These are phyloP conservation scores for Paulownia fortunei DNA, from an alignment of 257 asterid genomes.

Conservation along the genomic window DNA sequence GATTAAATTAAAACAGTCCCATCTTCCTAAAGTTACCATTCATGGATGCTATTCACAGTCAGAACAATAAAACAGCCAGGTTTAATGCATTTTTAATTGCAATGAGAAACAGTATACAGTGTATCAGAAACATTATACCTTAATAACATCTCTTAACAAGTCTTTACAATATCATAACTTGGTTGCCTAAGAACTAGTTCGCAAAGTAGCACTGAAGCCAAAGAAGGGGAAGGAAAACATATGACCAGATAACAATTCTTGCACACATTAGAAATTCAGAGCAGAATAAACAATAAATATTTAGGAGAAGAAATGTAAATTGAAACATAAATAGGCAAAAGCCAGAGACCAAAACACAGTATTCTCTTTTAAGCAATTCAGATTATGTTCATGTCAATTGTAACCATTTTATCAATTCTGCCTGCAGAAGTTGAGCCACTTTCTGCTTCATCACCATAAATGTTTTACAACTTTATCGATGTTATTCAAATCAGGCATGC, in stretches of 20 bases:
- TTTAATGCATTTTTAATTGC: neutral
- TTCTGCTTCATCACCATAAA: neutral
- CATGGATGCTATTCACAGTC: neutral
- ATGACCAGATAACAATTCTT: neutral
- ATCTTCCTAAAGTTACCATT: neutral
- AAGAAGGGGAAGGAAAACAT: neutral
- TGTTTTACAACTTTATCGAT: neutral
- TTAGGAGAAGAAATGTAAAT: neutral
- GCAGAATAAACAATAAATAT: neutral
- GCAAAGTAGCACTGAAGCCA: constrained; percentile 1
- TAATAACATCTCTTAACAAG: constrained; percentile 17
- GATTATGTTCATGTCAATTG: neutral
- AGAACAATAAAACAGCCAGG: constrained; percentile 9
- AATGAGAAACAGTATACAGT: neutral
- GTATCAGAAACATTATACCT: constrained; percentile 19
- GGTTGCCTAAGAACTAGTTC: neutral
- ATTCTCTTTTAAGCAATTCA: neutral
- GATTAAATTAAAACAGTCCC: neutral
- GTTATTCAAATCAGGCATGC: neutral
- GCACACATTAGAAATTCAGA: neutral
- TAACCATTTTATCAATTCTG: neutral
- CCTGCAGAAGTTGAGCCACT: neutral
- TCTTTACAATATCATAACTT: neutral
- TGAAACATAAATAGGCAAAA: neutral
- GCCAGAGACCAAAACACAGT: neutral